These are phyloP conservation scores for Dionaea muscipula DNA, from an alignment of 179 eudicot species.

Conservation along the genomic window DNA sequence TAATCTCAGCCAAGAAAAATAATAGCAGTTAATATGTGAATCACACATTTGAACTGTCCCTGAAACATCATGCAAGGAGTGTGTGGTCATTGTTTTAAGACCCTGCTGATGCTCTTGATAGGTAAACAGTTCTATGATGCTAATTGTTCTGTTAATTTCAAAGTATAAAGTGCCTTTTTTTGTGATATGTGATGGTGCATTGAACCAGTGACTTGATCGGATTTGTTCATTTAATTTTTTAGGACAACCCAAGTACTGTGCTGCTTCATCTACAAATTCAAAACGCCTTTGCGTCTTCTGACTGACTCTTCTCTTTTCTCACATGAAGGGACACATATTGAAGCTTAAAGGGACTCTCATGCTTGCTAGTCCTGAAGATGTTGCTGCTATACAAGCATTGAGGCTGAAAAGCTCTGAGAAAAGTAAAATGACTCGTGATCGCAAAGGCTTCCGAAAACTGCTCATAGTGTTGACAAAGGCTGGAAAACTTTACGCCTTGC, in stretches of 20 bases:
- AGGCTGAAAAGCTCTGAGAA: constrained; percentile 77
- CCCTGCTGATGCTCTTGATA: not conserved
- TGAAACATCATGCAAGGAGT: not conserved
- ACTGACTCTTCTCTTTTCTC: constrained; percentile 12
- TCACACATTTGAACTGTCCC: no score
- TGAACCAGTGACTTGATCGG: no score
- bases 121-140: no score
- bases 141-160: no score
- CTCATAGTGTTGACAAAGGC: constrained; percentile 79
- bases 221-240: no score
- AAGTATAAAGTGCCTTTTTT: no score
- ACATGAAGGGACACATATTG: constrained; percentile 75
- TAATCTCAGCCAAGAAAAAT: no score
- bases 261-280: not conserved
- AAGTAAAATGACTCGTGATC: constrained; percentile 94
- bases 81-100: not conserved
- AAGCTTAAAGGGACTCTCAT: constrained; percentile 94
- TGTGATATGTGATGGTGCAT: no score
- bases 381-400: constrained; percentile 74
- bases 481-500: constrained; percentile 81
- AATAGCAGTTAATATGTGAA: no score
- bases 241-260: not conserved
- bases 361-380: constrained; percentile 87
- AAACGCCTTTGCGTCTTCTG: not conserved
- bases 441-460: constrained; percentile 89